Conservation (phyloP, 179 eudicot genomes). For the Spinacia oleracea region DNA sequence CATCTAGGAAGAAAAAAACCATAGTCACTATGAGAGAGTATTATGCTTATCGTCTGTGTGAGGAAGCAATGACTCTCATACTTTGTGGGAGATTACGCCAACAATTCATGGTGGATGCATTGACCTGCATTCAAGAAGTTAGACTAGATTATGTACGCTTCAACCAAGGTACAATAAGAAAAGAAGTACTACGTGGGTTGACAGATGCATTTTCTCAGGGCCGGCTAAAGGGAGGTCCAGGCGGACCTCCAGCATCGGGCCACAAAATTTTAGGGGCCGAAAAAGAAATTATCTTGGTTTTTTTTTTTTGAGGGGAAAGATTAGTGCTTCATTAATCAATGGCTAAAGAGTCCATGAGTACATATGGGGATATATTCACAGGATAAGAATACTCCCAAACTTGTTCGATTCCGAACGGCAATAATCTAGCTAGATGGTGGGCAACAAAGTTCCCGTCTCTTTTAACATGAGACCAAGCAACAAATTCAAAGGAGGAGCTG, state of each 20-base stretch:
- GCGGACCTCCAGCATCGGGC: too few species aligned
- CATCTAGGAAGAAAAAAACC: neutral
- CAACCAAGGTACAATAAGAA: slow-evolving; percentile 13
- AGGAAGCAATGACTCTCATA: neutral
- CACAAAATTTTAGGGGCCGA: too few species aligned
- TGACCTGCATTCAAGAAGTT: slow-evolving; percentile 6
- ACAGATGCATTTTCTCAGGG: neutral
- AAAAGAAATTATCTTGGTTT: too few species aligned
- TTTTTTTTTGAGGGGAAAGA: too few species aligned
- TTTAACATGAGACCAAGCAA: neutral
- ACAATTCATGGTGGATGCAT: slow-evolving; percentile 29
- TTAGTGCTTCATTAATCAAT: too few species aligned
- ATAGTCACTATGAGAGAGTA: slow-evolving; percentile 20
- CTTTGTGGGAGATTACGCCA: neutral
- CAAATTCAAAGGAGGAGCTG: too few species aligned
- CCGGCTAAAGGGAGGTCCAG: too few species aligned
- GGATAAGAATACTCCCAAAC: neutral
- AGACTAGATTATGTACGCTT: slow-evolving; percentile 12
- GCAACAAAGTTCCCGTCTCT: neutral
- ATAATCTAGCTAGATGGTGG: neutral
- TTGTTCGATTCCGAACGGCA: neutral
- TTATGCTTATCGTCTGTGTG: slow-evolving; percentile 23
- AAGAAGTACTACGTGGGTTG: slow-evolving; percentile 8
- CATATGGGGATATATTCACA: too few species aligned
- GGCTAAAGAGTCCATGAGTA: too few species aligned